Evolutionary conservation across 495 filamentous ascomycete genomes (phyloP), one percentile per base, ranked within the genome.

Genomic region (Penicillium goetzii): DNA sequence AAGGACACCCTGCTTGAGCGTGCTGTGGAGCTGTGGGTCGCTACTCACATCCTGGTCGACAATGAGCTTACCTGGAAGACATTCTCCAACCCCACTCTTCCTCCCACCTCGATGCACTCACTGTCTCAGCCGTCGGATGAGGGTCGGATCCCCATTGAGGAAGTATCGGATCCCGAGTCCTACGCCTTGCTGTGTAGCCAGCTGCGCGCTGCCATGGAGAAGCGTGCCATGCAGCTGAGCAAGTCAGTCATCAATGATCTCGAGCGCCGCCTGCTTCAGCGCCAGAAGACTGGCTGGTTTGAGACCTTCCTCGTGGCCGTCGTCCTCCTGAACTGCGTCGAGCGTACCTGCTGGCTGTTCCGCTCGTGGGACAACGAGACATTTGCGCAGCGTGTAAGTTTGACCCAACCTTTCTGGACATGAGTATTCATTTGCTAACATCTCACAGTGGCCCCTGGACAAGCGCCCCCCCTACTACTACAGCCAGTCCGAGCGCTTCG

Each of bases 281-380:
- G 90, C 49, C 85, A 87, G 70, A 88, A 91, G 73, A 84, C 81
- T 45, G 88, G 83, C 62, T 84, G 85, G 67, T 92, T 92, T 62
- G 86, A 88, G 68, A 92, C 89, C 49, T 93, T 91, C 73, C 79
- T 94, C 17, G 85, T 88, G 4, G 85, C 88, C 14, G 75, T 94
- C 59, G 84, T 95, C 38, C 81, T 94, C 19, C 78, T 95, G 40
- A 90, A 89, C 72, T 92, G 90, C 60, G 84, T 93, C 11, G 92
- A 95, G 75, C 89, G 91, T 71, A 89, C 89, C n/a, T 90, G 87
- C 56, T 93, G 91, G 88, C 82, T 90, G 0, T 93, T 91, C 79
- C 88, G 86, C 36, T 86, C 83, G 0, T 92, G 88, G 88, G 87
- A 90, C 47, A 84, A 88, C 63, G 82, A 86, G 72, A 83, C 54